Conservation (phyloP, 2,329 filamentous ascomycete species). For the Fusarium goolgardi region DNA sequence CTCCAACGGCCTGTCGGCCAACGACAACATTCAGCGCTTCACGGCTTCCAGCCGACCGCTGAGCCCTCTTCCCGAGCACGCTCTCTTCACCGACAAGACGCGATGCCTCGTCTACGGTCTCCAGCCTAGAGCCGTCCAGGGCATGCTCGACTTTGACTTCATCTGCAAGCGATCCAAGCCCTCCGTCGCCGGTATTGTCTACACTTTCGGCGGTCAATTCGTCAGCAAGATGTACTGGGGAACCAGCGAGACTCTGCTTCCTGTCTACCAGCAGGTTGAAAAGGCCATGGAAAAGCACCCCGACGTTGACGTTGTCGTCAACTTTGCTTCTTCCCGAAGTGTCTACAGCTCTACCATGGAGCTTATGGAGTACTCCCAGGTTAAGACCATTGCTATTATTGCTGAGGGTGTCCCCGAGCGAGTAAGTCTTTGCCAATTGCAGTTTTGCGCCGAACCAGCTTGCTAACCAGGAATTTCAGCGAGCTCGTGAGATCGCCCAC, state of each 20-base stretch:
- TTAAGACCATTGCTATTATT: conserved; percentile 99
- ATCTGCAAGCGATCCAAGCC: conserved; percentile 99
- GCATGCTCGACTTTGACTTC: conserved; percentile 99
- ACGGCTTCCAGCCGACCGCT: conserved; percentile 89
- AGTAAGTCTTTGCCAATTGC: conserved; percentile 65
- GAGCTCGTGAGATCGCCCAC: conserved; percentile 97
- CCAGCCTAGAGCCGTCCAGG: conserved; percentile 91
- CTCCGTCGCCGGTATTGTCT: conserved; percentile 98
- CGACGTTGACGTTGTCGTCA: conserved; percentile 97
- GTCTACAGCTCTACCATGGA: conserved; percentile 99
- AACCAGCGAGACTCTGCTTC: conserved; percentile 97
- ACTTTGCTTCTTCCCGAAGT: conserved; percentile 98
- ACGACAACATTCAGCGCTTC: conserved; percentile 99
- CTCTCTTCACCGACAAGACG: conserved; percentile 99
- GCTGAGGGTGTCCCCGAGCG: conserved; percentile 98
- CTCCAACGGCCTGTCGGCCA: conserved; percentile 75
- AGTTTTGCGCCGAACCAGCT: neutral
- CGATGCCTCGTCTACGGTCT: conserved; percentile 99
- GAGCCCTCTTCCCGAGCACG: conserved; percentile 87
- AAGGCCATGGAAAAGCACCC: conserved; percentile 97
- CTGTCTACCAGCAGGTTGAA: conserved; percentile 93
- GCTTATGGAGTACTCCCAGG: conserved; percentile 95
- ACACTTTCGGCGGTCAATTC: conserved; percentile 99
- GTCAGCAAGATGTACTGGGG: conserved; percentile 99
- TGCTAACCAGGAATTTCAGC: conserved; percentile 61